Evolutionary conservation across 164 flowering plant genomes (phyloP).

Genomic region (Kingdonia uniflora): DNA sequence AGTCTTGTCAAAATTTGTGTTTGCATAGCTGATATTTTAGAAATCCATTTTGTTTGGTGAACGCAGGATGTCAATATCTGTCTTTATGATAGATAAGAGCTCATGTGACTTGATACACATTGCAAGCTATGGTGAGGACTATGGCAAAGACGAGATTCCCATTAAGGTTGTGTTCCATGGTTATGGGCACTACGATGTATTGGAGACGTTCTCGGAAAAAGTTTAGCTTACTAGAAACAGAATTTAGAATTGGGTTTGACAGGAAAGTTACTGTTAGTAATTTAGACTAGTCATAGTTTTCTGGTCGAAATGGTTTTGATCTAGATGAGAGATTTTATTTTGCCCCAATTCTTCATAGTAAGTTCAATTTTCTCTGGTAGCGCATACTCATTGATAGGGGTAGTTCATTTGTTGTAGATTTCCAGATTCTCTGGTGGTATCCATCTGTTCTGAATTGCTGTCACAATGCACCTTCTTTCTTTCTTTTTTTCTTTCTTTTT

Average conservation of each 20-base stretch:
- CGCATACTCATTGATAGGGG: no score
- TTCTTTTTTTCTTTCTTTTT: no score
- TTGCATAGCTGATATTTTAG: no score
- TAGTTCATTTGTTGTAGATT: no score
- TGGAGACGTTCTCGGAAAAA: constrained; percentile 27
- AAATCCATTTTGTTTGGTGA: neutral
- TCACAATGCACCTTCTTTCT: no score
- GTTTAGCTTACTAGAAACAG: constrained; percentile 2
- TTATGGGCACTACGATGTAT: constrained; percentile 77
- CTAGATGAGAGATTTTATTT: neutral
- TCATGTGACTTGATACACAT: constrained; percentile 42
- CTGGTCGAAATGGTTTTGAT: neutral
- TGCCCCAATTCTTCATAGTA: neutral
- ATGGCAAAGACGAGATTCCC: constrained; percentile 31
- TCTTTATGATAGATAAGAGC: constrained; percentile 48
- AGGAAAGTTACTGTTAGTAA: neutral
- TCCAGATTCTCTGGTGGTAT: no score
- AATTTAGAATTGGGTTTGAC: neutral
- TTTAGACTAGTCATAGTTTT: neutral
- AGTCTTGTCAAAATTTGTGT: no score
- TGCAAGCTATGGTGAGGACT: constrained; percentile 68
- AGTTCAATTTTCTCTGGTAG: no score
- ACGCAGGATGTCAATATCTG: constrained; percentile 56
- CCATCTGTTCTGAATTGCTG: no score
- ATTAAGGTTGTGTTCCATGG: constrained; percentile 76